A percentile compares a stretch with the other conserved stretches of the same genome.
Evolutionary conservation across 495 filamentous ascomycete species (phyloP).

Genomic region (Thermochaetoides thermophila): DNA sequence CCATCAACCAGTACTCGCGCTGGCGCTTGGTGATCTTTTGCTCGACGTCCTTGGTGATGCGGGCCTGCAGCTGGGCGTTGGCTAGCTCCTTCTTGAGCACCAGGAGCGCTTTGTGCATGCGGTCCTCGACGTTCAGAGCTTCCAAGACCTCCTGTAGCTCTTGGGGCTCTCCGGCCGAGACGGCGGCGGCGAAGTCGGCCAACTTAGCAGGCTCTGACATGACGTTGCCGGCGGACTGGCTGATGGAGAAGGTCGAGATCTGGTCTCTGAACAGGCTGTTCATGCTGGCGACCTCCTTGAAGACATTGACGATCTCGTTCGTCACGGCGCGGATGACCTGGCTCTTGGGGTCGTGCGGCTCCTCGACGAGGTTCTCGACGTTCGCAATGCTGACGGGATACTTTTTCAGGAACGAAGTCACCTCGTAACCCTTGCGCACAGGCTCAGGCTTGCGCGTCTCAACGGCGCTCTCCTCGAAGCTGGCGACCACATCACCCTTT

Average conservation of each 20-base stretch:
- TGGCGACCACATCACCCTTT: slow-evolving; percentile 88
- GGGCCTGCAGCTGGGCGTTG: slow-evolving; percentile 92
- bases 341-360: slow-evolving; percentile 78
- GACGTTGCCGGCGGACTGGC: slow-evolving; percentile 85
- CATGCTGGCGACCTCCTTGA: slow-evolving; percentile 86
- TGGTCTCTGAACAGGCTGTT: slow-evolving; percentile 96
- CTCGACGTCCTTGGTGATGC: slow-evolving; percentile 97
- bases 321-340: slow-evolving; percentile 77
- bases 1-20: slow-evolving; percentile 97
- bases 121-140: slow-evolving; percentile 72
- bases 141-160: slow-evolving; percentile 93
- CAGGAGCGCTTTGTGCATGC: slow-evolving; percentile 75
- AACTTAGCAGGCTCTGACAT: slow-evolving; percentile 88
- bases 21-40: slow-evolving; percentile 95
- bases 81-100: slow-evolving; percentile 96
- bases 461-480: slow-evolving; percentile 73
- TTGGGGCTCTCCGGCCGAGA: slow-evolving; percentile 73
- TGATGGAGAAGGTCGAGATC: slow-evolving; percentile 91
- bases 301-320: slow-evolving; percentile 94
- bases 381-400: slow-evolving; percentile 86
- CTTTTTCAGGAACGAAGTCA: slow-evolving; percentile 80
- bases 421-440: slow-evolving; percentile 53
- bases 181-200: slow-evolving; percentile 93
- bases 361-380: slow-evolving; percentile 80
- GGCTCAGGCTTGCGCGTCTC: slow-evolving; percentile 27